Base-by-base conservation (phyloP, 2,329 filamentous ascomycete species). In the Tricladium varicosporioides region DNA sequence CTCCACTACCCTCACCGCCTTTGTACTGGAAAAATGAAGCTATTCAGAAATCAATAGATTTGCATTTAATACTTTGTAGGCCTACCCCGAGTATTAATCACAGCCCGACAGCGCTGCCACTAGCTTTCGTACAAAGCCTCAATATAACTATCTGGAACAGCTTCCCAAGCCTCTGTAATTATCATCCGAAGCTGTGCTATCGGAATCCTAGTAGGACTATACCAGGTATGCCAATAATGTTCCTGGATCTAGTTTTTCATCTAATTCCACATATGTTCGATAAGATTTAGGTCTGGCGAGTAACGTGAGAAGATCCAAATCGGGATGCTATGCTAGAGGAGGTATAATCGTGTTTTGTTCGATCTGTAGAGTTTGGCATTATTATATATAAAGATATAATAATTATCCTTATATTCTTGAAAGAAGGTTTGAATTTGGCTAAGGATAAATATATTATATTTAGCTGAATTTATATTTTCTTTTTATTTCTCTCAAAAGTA, bases 81-180 rank as follows among this genome's bases (percentile, higher is more conserved):
- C n/a, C n/a, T n/a, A n/a, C n/a, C n/a, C n/a, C n/a, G n/a, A n/a
- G n/a, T n/a, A n/a, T n/a, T n/a, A n/a, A n/a, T n/a, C n/a, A n/a
- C n/a, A n/a, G n/a, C n/a, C n/a, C n/a, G n/a, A n/a, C n/a, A 60
- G n/a, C 53, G 32, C 53, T 19, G 27, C 53, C 27, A 53, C 57
- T 47, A 60, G 16, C 31, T 50, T 13, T 48, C 18, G 45, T 40
- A 48, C 47, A 57, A 27, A 22, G 2, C 43, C 18, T 50, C 11
- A 57, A 60, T 60, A 54, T 27, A 60, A 3, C 42, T 19, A 5
- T 53, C 50, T 47, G 51, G 54, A 2, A 56, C 31, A 31, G 50
- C 53, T 27, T 60, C 33, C 57, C 42, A 60, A 1, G 54, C 57
- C 14, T 50, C 45, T n/a, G n/a, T n/a, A n/a, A n/a, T n/a, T n/a